Conservation (phyloP, 495 filamentous ascomycete species). For the Tuber microsphaerosporum region DNA sequence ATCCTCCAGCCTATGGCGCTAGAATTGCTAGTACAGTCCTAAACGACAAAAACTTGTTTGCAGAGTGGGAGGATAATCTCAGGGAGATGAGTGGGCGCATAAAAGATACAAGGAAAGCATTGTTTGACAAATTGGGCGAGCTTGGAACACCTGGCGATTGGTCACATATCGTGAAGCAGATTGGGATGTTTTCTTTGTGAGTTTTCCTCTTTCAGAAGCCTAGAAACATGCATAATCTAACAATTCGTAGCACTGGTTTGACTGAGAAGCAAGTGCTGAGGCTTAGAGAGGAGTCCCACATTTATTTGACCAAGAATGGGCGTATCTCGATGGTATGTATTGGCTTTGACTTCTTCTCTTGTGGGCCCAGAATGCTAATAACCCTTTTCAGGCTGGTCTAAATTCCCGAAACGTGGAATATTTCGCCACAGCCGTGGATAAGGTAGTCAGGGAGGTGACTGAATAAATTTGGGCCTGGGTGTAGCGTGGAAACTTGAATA, state of each 20-base stretch:
- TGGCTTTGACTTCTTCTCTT: slow-evolving; percentile 15
- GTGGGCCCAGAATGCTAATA: not conserved
- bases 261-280: slow-evolving; percentile 76
- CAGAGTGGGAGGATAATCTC: slow-evolving; percentile 91
- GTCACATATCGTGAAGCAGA: slow-evolving; percentile 97
- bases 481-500: not conserved
- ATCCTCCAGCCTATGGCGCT: slow-evolving; percentile 90
- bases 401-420: slow-evolving; percentile 90
- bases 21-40: slow-evolving; percentile 74
- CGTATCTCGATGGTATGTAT: slow-evolving; percentile 67
- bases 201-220: not conserved
- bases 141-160: slow-evolving; percentile 79
- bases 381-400: slow-evolving; percentile 58
- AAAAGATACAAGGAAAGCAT: slow-evolving; percentile 70
- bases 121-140: slow-evolving; percentile 70
- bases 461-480: not conserved
- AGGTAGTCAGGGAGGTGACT: slow-evolving; percentile 58
- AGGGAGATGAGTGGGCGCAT: slow-evolving; percentile 91
- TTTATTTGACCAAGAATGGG: slow-evolving; percentile 99
- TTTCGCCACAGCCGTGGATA: slow-evolving; percentile 80
- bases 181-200: slow-evolving; percentile 94
- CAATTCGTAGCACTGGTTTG: slow-evolving; percentile 58
- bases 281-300: slow-evolving; percentile 70
- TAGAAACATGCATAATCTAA: not conserved
- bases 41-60: slow-evolving; percentile 74